Evolutionary conservation across 2,329 filamentous ascomycete genomes (phyloP).

Genomic region (Phialophora macrospora): DNA sequence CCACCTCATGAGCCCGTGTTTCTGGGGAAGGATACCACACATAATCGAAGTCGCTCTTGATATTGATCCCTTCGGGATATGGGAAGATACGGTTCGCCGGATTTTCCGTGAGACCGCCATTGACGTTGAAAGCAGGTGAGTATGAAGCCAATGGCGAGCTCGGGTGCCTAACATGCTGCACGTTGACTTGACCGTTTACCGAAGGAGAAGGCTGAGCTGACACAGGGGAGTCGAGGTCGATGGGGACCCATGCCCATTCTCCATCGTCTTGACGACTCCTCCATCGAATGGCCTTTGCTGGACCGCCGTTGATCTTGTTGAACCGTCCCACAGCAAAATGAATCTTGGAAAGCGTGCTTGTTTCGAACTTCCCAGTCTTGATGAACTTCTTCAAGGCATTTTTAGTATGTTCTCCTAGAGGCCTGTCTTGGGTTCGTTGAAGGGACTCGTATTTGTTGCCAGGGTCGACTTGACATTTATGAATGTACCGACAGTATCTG

Average conservation of each 20-base stretch:
- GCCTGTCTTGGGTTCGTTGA: conserved; percentile 20
- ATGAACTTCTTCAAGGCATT: conserved; percentile 26
- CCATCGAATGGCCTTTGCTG: conserved; percentile 25
- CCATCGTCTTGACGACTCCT: conserved; percentile 7
- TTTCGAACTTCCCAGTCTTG: conserved; percentile 20
- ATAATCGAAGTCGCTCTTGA: conserved; percentile 34
- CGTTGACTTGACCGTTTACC: neutral
- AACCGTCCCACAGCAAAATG: conserved; percentile 33
- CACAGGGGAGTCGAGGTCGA: conserved; percentile 9
- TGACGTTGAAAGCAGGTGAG: neutral
- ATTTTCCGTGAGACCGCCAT: neutral
- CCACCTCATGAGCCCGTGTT: conserved; percentile 34
- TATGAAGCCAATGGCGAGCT: neutral
- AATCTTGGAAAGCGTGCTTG: conserved; percentile 29
- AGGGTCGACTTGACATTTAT: conserved; percentile 19
- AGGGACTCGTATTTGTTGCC: conserved; percentile 28
- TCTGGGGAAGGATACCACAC: conserved; percentile 36
- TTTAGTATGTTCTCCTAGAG: conserved; percentile 27
- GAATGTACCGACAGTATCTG: conserved; percentile 33
- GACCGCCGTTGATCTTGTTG: conserved; percentile 30
- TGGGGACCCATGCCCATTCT: conserved; percentile 11
- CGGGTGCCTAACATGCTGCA: neutral
- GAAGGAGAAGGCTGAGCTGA: neutral
- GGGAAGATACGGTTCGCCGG: conserved; percentile 18
- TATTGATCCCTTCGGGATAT: conserved; percentile 26